phyloP scores from a whole-genome alignment of 495 filamentous ascomycete genomes.

The Haplographium delicatum region DNA sequence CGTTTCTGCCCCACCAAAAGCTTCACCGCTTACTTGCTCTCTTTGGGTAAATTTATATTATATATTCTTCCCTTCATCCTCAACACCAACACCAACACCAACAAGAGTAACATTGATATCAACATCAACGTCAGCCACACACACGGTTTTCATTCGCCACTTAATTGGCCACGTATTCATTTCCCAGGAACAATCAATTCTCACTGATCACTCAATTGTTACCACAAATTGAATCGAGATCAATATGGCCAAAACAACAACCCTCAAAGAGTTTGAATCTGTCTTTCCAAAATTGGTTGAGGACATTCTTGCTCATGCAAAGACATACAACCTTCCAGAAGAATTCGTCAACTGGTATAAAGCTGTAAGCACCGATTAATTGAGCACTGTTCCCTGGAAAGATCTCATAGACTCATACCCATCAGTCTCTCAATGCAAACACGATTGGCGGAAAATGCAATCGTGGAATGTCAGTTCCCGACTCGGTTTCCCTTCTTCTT shows the following conservation, averaged over 20 bases:
- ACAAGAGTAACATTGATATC: too few species aligned
- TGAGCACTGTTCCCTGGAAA: slow-evolving; percentile 14
- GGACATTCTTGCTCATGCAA: slow-evolving; percentile 68
- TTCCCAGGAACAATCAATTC: background rate
- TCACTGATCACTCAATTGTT: background rate
- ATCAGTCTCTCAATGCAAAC: slow-evolving; percentile 75
- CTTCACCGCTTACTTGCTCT: too few species aligned
- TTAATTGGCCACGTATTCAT: too few species aligned
- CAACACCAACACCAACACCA: too few species aligned
- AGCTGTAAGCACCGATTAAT: slow-evolving; percentile 49
- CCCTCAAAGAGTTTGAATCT: slow-evolving; percentile 78
- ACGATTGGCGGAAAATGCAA: slow-evolving; percentile 95
- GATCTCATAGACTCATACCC: slow-evolving; percentile 11
- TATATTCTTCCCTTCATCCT: too few species aligned
- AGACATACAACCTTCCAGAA: slow-evolving; percentile 73
- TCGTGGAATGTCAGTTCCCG: slow-evolving; percentile 94
- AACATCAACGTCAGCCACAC: too few species aligned
- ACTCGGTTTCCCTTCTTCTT: slow-evolving; percentile 78
- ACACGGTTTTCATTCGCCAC: too few species aligned
- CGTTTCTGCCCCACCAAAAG: too few species aligned
- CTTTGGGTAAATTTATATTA: too few species aligned
- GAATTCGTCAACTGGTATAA: slow-evolving; percentile 84
- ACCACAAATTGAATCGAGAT: slow-evolving; percentile 21
- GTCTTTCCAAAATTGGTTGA: slow-evolving; percentile 77
- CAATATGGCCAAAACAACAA: slow-evolving; percentile 59